Conservation (phyloP, 495 filamentous ascomycete genomes). For the Hypoxylon cercidicola region DNA sequence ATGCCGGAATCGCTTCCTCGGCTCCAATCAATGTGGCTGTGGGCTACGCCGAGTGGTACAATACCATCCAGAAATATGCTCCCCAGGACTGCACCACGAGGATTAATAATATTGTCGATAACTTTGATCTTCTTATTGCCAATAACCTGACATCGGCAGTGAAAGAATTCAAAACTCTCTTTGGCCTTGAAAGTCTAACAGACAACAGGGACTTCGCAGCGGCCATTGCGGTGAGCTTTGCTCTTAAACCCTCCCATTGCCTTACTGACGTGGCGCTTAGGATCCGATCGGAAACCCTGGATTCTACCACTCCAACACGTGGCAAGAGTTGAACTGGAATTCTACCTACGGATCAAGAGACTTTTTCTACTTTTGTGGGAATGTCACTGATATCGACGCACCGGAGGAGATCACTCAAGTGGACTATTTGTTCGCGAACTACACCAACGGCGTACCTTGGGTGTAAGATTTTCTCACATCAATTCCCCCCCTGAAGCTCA, state of each 20-base stretch:
- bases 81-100: constrained; percentile 54
- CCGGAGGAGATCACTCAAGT: constrained; percentile 53
- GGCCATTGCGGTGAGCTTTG: constrained; percentile 50
- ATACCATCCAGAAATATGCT: constrained; percentile 41
- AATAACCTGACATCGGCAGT: constrained; percentile 49
- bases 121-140: constrained; percentile 52
- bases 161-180: constrained; percentile 54
- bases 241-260: background rate
- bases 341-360: constrained; percentile 49
- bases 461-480: constrained; percentile 34
- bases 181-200: constrained; percentile 52
- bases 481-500: too few species aligned
- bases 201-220: constrained; percentile 58
- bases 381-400: constrained; percentile 58
- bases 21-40: constrained; percentile 50
- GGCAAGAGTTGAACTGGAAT: constrained; percentile 62
- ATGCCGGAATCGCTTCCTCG: constrained; percentile 57
- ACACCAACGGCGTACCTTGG: constrained; percentile 60
- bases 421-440: constrained; percentile 55
- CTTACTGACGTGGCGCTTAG: constrained; percentile 15
- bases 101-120: constrained; percentile 58
- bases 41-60: constrained; percentile 53
- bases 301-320: constrained; percentile 58
- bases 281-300: constrained; percentile 59
- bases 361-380: constrained; percentile 62